phyloP scores from a whole-genome alignment of 352 stramenopile genomes.

The Globisporangium apiculatum region DNA sequence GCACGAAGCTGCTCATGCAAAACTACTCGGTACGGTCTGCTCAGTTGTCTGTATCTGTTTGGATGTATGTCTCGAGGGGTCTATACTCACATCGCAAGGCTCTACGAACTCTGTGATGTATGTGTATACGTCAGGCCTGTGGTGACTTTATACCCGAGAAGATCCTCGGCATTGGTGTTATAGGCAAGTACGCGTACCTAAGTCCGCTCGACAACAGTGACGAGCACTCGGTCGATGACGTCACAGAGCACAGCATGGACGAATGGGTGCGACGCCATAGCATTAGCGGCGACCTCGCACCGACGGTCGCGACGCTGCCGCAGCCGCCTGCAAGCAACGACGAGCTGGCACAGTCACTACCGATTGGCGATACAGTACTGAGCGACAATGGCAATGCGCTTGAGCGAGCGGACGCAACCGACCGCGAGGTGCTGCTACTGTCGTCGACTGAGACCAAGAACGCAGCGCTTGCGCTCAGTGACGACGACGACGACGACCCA shows the following conservation, averaged over 20 bases:
- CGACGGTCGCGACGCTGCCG: conserved; percentile 16
- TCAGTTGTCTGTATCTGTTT: not conserved
- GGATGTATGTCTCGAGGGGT: no score
- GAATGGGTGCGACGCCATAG: conserved; percentile 43
- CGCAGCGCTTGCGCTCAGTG: conserved; percentile 3
- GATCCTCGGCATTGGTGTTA: conserved; percentile 70
- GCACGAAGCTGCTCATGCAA: conserved; percentile 84
- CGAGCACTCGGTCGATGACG: conserved; percentile 16
- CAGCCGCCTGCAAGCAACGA: conserved; percentile 1
- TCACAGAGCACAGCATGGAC: conserved; percentile 47
- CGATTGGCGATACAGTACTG: not conserved
- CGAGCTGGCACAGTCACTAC: not conserved
- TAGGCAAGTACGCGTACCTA: conserved; percentile 78
- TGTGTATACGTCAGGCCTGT: conserved; percentile 28
- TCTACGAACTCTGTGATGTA: no score
- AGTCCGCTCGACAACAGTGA: conserved; percentile 42
- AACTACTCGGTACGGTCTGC: conserved; percentile 56
- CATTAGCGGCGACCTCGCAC: conserved; percentile 15
- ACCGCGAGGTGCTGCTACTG: conserved; percentile 8
- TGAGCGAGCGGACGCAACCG: not conserved
- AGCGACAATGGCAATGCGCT: no score
- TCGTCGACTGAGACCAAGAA: conserved; percentile 14
- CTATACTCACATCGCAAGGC: no score
- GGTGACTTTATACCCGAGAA: conserved; percentile 86
- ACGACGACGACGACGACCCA: conserved; percentile 22